Evolutionary conservation across 1,139 yeast species (phyloP).

Genomic region (Hyphopichia buzzinii): DNA sequence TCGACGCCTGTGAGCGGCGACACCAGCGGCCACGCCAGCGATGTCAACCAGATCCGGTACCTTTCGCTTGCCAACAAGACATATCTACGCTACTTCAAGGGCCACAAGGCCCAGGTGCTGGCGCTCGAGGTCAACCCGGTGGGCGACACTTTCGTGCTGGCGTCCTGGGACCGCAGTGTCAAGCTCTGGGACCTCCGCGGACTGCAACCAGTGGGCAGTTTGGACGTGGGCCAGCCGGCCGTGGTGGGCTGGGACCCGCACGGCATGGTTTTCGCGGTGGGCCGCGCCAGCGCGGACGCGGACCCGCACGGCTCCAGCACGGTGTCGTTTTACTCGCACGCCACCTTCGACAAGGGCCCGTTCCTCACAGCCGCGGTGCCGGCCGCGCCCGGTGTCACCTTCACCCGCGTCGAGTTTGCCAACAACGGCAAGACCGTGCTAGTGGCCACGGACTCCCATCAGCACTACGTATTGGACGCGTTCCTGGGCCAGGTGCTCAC

Average conservation of each 20-base stretch:
- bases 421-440: constrained; percentile 76
- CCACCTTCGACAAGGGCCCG: constrained; percentile 56
- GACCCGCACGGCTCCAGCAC: constrained; percentile 29
- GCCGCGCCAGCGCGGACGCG: constrained; percentile 29
- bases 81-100: constrained; percentile 80
- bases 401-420: constrained; percentile 78
- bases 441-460: constrained; percentile 54
- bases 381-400: constrained; percentile 28
- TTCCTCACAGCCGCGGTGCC: constrained; percentile 39
- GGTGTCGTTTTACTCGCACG: constrained; percentile 60
- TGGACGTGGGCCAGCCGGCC: constrained; percentile 57
- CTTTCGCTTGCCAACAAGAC: constrained; percentile 75
- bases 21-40: constrained; percentile 15
- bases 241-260: constrained; percentile 77
- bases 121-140: constrained; percentile 74
- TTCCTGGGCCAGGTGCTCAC: constrained; percentile 61
- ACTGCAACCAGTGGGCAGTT: constrained; percentile 58
- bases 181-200: constrained; percentile 83
- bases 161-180: constrained; percentile 76
- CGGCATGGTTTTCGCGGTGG: constrained; percentile 78
- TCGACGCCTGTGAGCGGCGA: constrained; percentile 48
- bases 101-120: constrained; percentile 77
- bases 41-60: constrained; percentile 70
- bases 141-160: constrained; percentile 63
- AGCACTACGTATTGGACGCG: constrained; percentile 68